Evolutionary conservation across 2,329 filamentous ascomycete genomes (phyloP).

Genomic region (Periconia sp.): DNA sequence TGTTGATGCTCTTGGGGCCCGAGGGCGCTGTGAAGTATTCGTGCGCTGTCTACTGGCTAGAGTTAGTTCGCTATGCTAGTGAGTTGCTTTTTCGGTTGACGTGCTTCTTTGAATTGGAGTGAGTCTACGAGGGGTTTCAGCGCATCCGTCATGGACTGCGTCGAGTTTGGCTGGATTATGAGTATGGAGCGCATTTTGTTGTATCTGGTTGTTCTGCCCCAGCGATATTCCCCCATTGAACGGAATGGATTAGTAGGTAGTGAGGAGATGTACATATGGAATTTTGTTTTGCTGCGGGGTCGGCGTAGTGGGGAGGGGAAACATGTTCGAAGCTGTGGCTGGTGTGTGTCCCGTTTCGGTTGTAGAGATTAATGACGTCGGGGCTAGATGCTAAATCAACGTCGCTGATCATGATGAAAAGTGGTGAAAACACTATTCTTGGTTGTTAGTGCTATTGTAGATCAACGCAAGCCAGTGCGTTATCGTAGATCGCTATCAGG

Average conservation of each 20-base stretch:
- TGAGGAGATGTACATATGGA: not conserved
- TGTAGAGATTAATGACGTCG: not conserved
- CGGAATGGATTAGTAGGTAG: not conserved
- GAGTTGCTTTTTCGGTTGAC: constrained; percentile 13
- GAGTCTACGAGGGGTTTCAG: constrained; percentile 56
- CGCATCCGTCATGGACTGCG: constrained; percentile 68
- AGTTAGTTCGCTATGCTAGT: constrained; percentile 39
- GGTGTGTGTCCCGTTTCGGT: not conserved
- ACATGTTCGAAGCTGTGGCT: constrained; percentile 1
- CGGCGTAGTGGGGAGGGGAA: not conserved
- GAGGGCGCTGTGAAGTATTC: constrained; percentile 67
- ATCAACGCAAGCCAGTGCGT: no score
- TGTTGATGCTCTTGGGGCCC: constrained; percentile 76
- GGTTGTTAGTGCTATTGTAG: no score
- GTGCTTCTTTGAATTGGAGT: constrained; percentile 48
- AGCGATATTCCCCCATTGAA: constrained; percentile 30
- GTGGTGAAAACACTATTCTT: no score
- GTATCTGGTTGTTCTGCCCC: constrained; percentile 18
- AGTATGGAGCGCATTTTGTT: constrained; percentile 57
- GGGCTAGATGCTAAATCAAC: not conserved
- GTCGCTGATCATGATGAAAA: not conserved
- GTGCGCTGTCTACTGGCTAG: constrained; percentile 49
- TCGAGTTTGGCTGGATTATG: constrained; percentile 80
- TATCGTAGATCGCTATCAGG: no score
- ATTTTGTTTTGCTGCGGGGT: not conserved